Evolutionary conservation across 805 yeast species (phyloP), one percentile per base, ranked within the genome.

Genomic region (Starmerella sp.): DNA sequence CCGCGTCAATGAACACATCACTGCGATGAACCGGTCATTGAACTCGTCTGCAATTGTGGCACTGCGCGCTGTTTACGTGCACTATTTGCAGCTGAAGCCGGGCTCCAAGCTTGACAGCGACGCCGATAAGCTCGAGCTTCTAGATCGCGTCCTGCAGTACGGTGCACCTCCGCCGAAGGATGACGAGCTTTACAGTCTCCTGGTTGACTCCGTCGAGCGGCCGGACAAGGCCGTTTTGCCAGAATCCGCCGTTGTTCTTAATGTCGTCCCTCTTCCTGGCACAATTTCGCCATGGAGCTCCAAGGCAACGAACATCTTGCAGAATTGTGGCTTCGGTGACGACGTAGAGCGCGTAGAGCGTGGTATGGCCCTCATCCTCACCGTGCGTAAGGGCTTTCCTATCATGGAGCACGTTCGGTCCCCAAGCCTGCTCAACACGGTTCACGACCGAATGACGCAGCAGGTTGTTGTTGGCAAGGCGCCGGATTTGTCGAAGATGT

Each of bases 281-380:
- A 93, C 98, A 11, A 91, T 93, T 61, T 90, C 97, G 30, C 97
- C 98, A 36, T 93, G 99, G 99, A 87, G 96, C 9, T 90, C 97
- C 13, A 93, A 93, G 73, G 99, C 99, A 31, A 90, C 98, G 42
- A 91, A 93, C 71, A 93, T 93, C 62, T 79, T 90, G 52, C 80
- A 82, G 54, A 95, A 86, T 54, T 87, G 96, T 72, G 96, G 96
- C 9, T 76, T 93, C 57, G 78, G 75, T 39, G 75, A 76, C 17
- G 78, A 76, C 57, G 75, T 93, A 49, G 86, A 81, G 65, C 79
- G 97, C 64, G 82, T 93, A 55, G 99, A 93, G 74, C 81, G 98
- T 66, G 99, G 98, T 56, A 63, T 83, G 59, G 82, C 93, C 6
- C 72, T 93, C 42, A 70, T 86, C 62, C 74, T 93, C 63, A 77